Percentiles rank a stretch among this genome's conserved stretches.
phyloP scores from a whole-genome alignment of 768 basidiomycete genomes.

The Lentinula aciculospora region DNA sequence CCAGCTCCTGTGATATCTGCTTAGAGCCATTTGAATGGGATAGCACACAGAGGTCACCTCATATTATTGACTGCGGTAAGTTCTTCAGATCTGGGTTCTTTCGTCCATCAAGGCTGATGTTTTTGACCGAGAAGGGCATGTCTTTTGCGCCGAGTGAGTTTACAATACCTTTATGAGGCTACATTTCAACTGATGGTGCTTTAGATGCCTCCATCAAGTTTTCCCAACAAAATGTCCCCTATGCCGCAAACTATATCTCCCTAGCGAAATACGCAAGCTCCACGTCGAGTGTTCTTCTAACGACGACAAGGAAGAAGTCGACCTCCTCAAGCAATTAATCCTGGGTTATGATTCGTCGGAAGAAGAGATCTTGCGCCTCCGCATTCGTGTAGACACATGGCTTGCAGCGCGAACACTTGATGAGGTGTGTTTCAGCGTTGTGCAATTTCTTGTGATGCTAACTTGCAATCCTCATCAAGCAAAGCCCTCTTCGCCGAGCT shows the following conservation, averaged over 20 bases:
- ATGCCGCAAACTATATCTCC: not conserved
- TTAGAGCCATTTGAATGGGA: slow-evolving; percentile 4
- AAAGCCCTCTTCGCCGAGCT: slow-evolving; percentile 3
- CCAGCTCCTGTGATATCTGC: slow-evolving; percentile 5
- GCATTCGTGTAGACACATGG: slow-evolving; percentile 1
- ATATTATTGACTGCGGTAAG: slow-evolving; percentile 3
- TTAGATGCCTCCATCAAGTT: not conserved
- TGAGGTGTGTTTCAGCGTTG: not conserved
- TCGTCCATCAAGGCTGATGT: not conserved
- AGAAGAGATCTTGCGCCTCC: not conserved
- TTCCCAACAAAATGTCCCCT: slow-evolving; percentile 1
- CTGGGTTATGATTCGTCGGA: not conserved
- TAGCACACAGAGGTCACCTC: not conserved
- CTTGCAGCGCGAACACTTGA: not conserved
- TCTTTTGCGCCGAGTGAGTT: slow-evolving; percentile 4
- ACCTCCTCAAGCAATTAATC: not conserved
- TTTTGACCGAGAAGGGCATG: not conserved
- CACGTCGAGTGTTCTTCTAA: not conserved
- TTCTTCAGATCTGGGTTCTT: not conserved
- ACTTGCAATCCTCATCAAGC: not conserved
- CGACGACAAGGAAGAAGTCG: not conserved
- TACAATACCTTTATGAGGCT: not conserved
- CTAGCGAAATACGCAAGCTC: slow-evolving; percentile 5
- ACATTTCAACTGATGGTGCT: not conserved
- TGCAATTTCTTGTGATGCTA: not conserved